Base-by-base conservation (phyloP, 2,329 filamentous ascomycete species). In the Lachnellula subtilissima region DNA sequence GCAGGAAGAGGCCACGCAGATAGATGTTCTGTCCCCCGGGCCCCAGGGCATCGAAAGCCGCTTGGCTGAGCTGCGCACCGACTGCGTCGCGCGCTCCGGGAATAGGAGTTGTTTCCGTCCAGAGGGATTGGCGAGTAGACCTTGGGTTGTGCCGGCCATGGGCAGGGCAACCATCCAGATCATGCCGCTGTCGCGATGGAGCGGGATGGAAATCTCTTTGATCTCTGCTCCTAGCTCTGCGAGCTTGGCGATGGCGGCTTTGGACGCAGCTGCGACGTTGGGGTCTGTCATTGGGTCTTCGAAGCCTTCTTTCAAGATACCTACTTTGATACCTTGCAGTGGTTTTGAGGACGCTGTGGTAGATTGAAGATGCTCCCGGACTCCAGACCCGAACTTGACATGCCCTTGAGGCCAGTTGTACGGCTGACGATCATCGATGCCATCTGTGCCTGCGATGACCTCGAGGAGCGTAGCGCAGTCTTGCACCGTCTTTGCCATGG, bases 1-100 rank as follows among this genome's bases (percentile, higher is more conserved):
- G 62, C 0, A 78, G 70, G 50, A 80, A 81, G 0, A 77, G 62
- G 0, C 78, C 79, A 49, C 80, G 80, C 48, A 81, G 74, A 48
- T 79, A 75, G 4, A 78, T 79, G 60, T 82, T 82, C 58, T 80
- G 81, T 0, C 79, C 81, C 0, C 77, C 76, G 14, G 73, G 76
- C 62, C 79, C 80, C 1, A 79, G 37, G 37, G 78, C 75, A 40
- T 79, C 73, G 65, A 81, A 84, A 3, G 75, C 71, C 5, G 71
- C 65, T 57, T 83, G 78, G 36, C 82, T 73, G n/a, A 79, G 75
- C 1, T 75, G 74, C 64, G 81, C 72, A 12, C 74, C 72, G 6
- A 62, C 53, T 23, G 49, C 6, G 32, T 37, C 23, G 56, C 42
- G 2, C 62, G 57, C 7, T 64, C 57, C 0, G 61, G 60, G 46